phyloP scores from a whole-genome alignment of 2,329 filamentous ascomycete species.

The Alternaria novae-zelandiae region DNA sequence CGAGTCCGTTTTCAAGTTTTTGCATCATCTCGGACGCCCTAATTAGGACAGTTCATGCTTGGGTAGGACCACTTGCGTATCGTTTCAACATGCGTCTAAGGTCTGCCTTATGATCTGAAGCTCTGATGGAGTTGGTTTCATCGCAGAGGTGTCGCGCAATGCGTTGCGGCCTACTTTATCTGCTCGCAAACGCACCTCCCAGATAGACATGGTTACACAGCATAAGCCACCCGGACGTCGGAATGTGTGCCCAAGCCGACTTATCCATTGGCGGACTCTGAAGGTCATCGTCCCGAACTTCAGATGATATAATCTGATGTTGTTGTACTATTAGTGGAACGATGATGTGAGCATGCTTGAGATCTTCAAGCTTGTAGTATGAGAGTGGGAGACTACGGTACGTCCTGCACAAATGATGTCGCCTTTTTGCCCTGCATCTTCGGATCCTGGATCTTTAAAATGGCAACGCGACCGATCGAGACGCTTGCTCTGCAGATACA shows the following conservation, averaged over 20 bases:
- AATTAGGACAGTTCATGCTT: not conserved
- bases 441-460: not conserved
- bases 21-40: not conserved
- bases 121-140: not conserved
- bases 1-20: not conserved
- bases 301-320: not conserved
- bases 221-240: not conserved
- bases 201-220: conserved; percentile 1
- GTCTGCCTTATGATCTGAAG: conserved; percentile 11
- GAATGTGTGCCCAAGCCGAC: not conserved
- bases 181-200: conserved; percentile 2
- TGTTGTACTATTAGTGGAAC: not conserved
- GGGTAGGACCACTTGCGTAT: not conserved
- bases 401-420: not conserved
- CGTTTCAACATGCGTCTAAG: not conserved
- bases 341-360: not conserved
- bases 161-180: conserved; percentile 21
- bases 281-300: not conserved
- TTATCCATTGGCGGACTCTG: not conserved
- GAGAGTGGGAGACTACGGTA: not conserved
- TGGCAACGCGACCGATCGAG: not conserved
- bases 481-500: conserved; percentile 1
- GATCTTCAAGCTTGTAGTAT: not conserved
- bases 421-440: conserved; percentile 1
- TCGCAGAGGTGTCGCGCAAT: conserved; percentile 14